Conservation (phyloP, 2,329 filamentous ascomycete genomes). For the Ophiostoma tasmaniense region DNA sequence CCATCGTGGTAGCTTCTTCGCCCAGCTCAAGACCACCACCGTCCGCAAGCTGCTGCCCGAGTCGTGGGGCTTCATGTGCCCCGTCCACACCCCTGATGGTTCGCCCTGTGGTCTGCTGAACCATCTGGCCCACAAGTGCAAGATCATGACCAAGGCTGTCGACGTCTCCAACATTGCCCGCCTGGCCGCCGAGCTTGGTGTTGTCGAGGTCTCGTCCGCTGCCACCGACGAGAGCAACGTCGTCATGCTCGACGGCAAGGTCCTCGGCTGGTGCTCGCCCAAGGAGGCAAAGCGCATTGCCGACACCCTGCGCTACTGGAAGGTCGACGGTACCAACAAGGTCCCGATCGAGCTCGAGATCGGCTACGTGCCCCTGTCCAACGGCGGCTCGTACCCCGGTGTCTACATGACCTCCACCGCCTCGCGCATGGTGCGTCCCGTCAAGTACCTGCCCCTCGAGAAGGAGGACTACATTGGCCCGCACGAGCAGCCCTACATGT, state of each 20-base stretch:
- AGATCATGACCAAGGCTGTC: slow-evolving; percentile 66
- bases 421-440: slow-evolving; percentile 79
- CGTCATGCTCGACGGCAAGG: slow-evolving; percentile 81
- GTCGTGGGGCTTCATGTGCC: slow-evolving; percentile 96
- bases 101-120: slow-evolving; percentile 89
- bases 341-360: slow-evolving; percentile 83
- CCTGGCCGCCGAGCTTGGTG: slow-evolving; percentile 70
- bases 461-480: slow-evolving; percentile 84
- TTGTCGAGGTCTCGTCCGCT: slow-evolving; percentile 63
- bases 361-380: slow-evolving; percentile 79
- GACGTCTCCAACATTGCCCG: slow-evolving; percentile 68
- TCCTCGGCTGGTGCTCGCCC: slow-evolving; percentile 84
- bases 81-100: slow-evolving; percentile 95
- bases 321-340: slow-evolving; percentile 75
- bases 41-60: slow-evolving; percentile 92
- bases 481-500: slow-evolving; percentile 97
- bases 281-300: slow-evolving; percentile 72
- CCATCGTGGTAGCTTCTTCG: slow-evolving; percentile 97
- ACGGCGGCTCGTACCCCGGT: slow-evolving; percentile 90
- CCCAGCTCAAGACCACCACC: slow-evolving; percentile 91
- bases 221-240: slow-evolving; percentile 76
- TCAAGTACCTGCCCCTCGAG: slow-evolving; percentile 82
- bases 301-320: slow-evolving; percentile 88
- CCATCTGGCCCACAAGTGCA: slow-evolving; percentile 91
- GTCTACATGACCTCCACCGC: slow-evolving; percentile 86